Evolutionary conservation across 2,329 filamentous ascomycete genomes (phyloP).

Genomic region (Ascomycota sp.): DNA sequence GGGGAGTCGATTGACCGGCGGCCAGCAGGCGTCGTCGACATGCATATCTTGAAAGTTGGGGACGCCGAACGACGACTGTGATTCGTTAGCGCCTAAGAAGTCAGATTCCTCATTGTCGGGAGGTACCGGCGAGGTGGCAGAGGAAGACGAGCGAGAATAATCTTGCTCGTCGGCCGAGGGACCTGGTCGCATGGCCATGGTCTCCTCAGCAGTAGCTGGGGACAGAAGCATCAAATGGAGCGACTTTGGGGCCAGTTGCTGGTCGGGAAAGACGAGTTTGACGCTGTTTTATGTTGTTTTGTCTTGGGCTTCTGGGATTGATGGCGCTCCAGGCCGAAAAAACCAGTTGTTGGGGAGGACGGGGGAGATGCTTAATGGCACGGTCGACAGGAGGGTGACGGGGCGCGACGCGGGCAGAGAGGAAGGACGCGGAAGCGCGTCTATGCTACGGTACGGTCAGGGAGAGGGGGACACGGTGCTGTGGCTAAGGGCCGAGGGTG

Average conservation of each 20-base stretch:
- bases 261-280: no score
- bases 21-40: slow-evolving; percentile 45
- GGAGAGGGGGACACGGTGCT: no score
- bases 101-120: slow-evolving; percentile 82
- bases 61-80: slow-evolving; percentile 72
- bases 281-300: not conserved
- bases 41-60: slow-evolving; percentile 59
- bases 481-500: no score
- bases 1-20: slow-evolving; percentile 70
- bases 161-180: slow-evolving; percentile 16
- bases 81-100: slow-evolving; percentile 77
- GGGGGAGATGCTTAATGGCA: no score
- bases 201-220: slow-evolving; percentile 3
- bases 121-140: slow-evolving; percentile 54
- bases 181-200: slow-evolving; percentile 5
- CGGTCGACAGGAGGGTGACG: no score
- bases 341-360: no score
- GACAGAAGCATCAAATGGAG: slow-evolving; percentile 3
- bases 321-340: no score
- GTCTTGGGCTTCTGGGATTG: not conserved
- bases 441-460: no score
- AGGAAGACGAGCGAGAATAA: slow-evolving; percentile 41
- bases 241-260: no score
- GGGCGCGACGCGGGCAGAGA: no score
- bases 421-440: no score